Conservation (phyloP, 495 filamentous ascomycete species). For the Cenococcum geophilum region DNA sequence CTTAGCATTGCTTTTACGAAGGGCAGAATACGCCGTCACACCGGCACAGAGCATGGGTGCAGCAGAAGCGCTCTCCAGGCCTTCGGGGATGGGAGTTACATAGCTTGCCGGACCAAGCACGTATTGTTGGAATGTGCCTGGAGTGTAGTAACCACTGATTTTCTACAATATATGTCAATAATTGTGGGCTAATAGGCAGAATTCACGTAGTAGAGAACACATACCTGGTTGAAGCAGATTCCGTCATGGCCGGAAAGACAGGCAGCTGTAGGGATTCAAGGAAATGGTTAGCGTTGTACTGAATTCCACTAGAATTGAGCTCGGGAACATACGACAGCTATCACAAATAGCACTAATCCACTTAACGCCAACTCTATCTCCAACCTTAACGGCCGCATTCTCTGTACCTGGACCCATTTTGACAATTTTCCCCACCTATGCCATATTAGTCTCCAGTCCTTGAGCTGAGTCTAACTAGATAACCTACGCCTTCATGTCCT, state of each 20-base stretch:
- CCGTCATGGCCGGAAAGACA: constrained; percentile 56
- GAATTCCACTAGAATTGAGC: not conserved
- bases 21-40: constrained; percentile 38
- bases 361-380: constrained; percentile 47
- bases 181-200: not conserved
- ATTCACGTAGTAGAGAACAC: not conserved
- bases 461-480: too few relatives aligned
- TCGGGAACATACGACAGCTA: constrained; percentile 35
- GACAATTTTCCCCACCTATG: constrained; percentile 39
- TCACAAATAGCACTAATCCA: constrained; percentile 46
- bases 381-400: constrained; percentile 51
- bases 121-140: constrained; percentile 71
- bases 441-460: too few relatives aligned
- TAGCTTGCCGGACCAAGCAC: constrained; percentile 56
- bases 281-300: not conserved
- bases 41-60: constrained; percentile 52
- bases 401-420: constrained; percentile 52
- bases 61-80: constrained; percentile 50
- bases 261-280: constrained; percentile 28
- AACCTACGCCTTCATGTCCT: constrained; percentile 42
- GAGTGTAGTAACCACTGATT: constrained; percentile 46
- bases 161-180: constrained; percentile 13
- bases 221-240: constrained; percentile 47
- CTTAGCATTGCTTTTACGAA: constrained; percentile 51
- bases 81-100: constrained; percentile 64